Evolutionary conservation across 2,329 filamentous ascomycete genomes (phyloP), one percentile per base, ranked within the genome.

Genomic region (Cadophora sp.): DNA sequence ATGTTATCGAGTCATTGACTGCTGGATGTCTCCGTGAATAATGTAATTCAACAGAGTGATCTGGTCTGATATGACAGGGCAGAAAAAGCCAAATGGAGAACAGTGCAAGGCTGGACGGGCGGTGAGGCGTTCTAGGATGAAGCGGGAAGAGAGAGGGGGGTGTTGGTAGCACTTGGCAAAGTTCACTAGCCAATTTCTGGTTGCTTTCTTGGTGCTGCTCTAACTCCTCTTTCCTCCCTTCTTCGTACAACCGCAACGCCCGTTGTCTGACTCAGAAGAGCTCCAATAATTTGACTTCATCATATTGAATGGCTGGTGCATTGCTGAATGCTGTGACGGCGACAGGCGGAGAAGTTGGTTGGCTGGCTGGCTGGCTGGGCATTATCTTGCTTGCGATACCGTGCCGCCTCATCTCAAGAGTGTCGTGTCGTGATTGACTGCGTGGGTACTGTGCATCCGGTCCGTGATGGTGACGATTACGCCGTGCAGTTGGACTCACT

Each of bases 351-450:
- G 43, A 22, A 19, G n/a, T 11, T 48, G 43, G 5, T n/a, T 48
- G n/a, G n/a, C n/a, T 48, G 43, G 5, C 43, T 48, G 43, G 5
- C 43, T 48, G 43, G 43, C 43, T 61, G 58, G 37, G 29, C 22
- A 22, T 43, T 2, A 37, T 46, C 16, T 27, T 46, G 22, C 31
- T 43, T 60, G 37, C 55, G 22, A 31, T 1, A 55, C 27, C 50
- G 31, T 68, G 62, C 62, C 58, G 66, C 66, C 56, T 68, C 58
- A 62, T 68, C 55, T 51, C 37, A 58, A 68, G 46, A 65, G 62
- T 31, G 29, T 62, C 62, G 58, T 68, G 59, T 62, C 66, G 43
- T 65, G 66, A 62, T 48, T 65, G 66, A 62, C 27, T 62, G 59
- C 40, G 40, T 58, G 34, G 56, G 31, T 40, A 34, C 56, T 26